Evolutionary conservation across 2,329 filamentous ascomycete species (phyloP).

Genomic region (Cyanodermella asteris): DNA sequence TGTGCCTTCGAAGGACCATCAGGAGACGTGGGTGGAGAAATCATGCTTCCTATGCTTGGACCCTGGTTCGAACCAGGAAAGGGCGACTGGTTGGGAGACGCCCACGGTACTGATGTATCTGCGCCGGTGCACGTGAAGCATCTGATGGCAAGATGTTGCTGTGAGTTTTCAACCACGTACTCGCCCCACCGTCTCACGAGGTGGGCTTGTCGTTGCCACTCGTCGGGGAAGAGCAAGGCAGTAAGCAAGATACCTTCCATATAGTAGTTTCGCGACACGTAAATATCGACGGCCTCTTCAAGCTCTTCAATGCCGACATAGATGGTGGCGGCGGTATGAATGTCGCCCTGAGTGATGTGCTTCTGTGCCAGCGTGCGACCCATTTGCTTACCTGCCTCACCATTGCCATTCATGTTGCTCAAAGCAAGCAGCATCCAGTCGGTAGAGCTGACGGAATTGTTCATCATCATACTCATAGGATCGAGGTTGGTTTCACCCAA

Average conservation of each 20-base stretch:
- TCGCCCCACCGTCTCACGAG: constrained; percentile 91
- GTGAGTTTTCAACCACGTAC: constrained; percentile 63
- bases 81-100: constrained; percentile 45
- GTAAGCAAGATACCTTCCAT: constrained; percentile 86
- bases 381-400: constrained; percentile 61
- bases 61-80: constrained; percentile 17
- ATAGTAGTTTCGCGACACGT: constrained; percentile 72
- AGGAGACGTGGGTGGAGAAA: constrained; percentile 55
- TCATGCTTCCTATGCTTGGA: constrained; percentile 33
- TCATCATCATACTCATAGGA: constrained; percentile 51
- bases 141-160: constrained; percentile 75
- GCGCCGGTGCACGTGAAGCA: constrained; percentile 81
- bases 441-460: constrained; percentile 69
- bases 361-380: constrained; percentile 79
- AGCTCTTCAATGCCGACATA: constrained; percentile 79
- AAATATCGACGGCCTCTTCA: constrained; percentile 90
- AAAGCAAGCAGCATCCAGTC: constrained; percentile 95
- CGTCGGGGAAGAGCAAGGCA: constrained; percentile 57
- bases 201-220: constrained; percentile 79
- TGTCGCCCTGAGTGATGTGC: constrained; percentile 68
- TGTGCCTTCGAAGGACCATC: constrained; percentile 34
- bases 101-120: constrained; percentile 71
- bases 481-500: constrained; percentile 68
- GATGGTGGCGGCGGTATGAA: constrained; percentile 81
- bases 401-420: constrained; percentile 58